Conservation (phyloP, 768 basidiomycete genomes). For the Mycena haematopus region DNA sequence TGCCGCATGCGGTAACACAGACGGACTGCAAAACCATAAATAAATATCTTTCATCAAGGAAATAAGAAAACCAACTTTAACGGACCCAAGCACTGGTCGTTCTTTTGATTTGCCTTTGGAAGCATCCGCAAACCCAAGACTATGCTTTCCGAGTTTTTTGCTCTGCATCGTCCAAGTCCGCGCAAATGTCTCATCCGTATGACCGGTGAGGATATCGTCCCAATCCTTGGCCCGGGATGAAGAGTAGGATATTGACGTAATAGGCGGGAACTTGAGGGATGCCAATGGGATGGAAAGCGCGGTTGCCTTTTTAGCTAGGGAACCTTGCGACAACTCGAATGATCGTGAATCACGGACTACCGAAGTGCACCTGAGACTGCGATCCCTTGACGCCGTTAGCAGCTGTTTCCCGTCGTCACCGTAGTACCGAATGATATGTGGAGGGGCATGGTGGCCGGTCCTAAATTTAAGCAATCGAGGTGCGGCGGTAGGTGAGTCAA, state of each 20-base stretch:
- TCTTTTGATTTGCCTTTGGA: constrained; percentile 56
- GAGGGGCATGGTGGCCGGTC: constrained; percentile 90
- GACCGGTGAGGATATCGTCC: constrained; percentile 96
- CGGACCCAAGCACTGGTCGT: constrained; percentile 57
- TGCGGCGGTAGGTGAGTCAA: constrained; percentile 86
- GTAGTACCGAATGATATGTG: constrained; percentile 92
- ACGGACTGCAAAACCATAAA: constrained; percentile 59
- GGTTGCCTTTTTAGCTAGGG: constrained; percentile 82
- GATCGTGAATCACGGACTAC: constrained; percentile 95
- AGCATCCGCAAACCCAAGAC: constrained; percentile 63
- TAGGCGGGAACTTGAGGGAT: constrained; percentile 83
- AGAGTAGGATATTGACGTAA: constrained; percentile 81
- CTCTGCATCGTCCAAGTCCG: constrained; percentile 88
- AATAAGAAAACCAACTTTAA: constrained; percentile 59
- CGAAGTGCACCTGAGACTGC: constrained; percentile 87
- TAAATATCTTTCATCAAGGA: not conserved
- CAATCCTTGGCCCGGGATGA: constrained; percentile 88
- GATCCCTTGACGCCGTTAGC: constrained; percentile 87
- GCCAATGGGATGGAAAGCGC: constrained; percentile 78
- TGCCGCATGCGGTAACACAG: constrained; percentile 93
- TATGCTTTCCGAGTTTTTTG: constrained; percentile 82
- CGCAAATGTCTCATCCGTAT: constrained; percentile 81
- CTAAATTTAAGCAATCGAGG: constrained; percentile 92
- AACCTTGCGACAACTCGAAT: constrained; percentile 94
- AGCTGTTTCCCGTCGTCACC: constrained; percentile 97